Evolutionary conservation across 306 rosid species (phyloP), one percentile per base, ranked within the genome.

Genomic region (Sechiopsis laciniata): DNA sequence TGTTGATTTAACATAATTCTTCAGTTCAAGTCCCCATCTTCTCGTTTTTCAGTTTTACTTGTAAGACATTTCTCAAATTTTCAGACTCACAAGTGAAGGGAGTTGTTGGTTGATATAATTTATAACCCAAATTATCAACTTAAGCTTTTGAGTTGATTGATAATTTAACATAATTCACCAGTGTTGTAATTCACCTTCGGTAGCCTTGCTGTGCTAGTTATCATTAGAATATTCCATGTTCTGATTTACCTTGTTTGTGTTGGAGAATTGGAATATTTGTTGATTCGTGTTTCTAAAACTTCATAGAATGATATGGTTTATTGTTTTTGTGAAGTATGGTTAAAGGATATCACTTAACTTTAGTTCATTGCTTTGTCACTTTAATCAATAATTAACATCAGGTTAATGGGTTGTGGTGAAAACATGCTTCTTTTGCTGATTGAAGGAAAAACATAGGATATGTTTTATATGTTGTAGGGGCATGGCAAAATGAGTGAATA

Each of bases 231-330:
- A 65, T 10, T 40, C 54, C n/a, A 17, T 40, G 14, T 19, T 10
- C 53, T 42, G n/a, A n/a, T 65, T 42, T 65, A 2, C 72, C 32
- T 65, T 40, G 15, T 63, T 65, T 65, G 17, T 65, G 21, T 40
- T 40, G 1, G 9, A 64, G 16, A 40, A 9, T 24, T 32, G 70
- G 52, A 32, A 35, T 37, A 14, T 37, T 64, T 64, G 52, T 64
- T 45, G 51, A 19, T 65, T 42, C 54, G 9, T 21, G 19, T 20
- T 67, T 51, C 14, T 15, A 7, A 35, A 58, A 15, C n/a, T 16
- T 32, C 8, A 35, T 3, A 32, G 70, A 63, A 14, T 63, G 24
- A 29, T 32, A 6, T 62, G 37, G 40, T 61, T 29, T 1, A 32
- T 32, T 32, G 2, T 32, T 32, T 32, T 32, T 32, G 37, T 32